Evolutionary conservation across 768 basidiomycete genomes (phyloP), one percentile per base, ranked within the genome.

Genomic region (Pulveroboletus sp.): DNA sequence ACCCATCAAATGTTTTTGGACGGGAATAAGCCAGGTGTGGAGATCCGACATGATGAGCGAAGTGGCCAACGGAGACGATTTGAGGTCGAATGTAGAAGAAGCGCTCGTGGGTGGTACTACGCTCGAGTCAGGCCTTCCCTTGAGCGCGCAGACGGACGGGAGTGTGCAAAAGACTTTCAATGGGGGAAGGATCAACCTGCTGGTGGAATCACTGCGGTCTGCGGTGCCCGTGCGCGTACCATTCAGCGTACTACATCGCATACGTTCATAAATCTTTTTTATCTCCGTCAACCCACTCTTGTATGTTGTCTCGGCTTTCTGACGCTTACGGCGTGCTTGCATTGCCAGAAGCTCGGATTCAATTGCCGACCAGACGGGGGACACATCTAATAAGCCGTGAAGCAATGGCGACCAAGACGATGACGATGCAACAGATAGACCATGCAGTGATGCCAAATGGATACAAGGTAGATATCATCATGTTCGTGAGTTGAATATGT

Each of bases 141-240:
- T 67, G 48, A 74, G 52, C 8, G 59, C 48, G 33, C 64, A 59
- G 6, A 83, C 68, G 18, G 78, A 69, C 0, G 81, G 77, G 1
- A 84, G 66, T 47, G 63, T 57, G 17, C 72, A 73, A 63, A 85
- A 85, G 31, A 75, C 69, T 1, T 67, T 39, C 17, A 81, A 63
- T 11, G 73, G 64, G 0, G 81, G 83, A 8, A 83, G 57, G 8
- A 70, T 53, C 7, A 54, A 37, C 7, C 14, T 15, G 11, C 18
- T 26, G n/a, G 5, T 12, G 8, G 38, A 10, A 3, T 49, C 50
- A 2, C 11, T 32, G 9, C 41, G 15, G 12, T 28, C 31, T 0
- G 46, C 18, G 3, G 21, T 12, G 8, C 24, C 47, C 0, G 35
- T 26, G 9, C n/a, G 1, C 15, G 15, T 1, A 12, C 11, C 17